Evolutionary conservation across 2,329 filamentous ascomycete genomes (phyloP), one percentile per base, ranked within the genome.

Genomic region (Thielaviopsis ethacetica): DNA sequence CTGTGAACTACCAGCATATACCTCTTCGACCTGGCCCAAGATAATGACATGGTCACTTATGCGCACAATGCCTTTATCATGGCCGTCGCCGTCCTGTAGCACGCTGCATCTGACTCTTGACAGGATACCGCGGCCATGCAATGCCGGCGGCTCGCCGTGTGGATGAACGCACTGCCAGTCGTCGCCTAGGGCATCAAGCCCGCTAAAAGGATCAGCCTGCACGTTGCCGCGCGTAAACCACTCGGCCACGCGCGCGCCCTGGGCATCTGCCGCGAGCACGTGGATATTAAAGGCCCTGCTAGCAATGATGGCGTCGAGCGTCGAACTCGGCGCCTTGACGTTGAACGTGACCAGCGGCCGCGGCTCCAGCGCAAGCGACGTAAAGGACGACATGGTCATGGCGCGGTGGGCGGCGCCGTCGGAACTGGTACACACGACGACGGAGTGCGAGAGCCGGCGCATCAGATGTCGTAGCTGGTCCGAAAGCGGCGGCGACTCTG

Each of bases 351-450:
- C 68, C 12, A 78, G 69, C 17, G 62, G 62, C 41, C 55, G 26
- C 0, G 79, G 78, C 26, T 68, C 71, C 19, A 82, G 71, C 17
- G 76, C 73, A 26, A 83, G 68, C 0, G 78, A 80, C 2, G 79
- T 79, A 62, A 83, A 76, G 1, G 78, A 81, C 6, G 80, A 82
- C 71, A 81, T 78, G 34, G 80, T 82, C 74, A 82, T 79, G 54
- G 74, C 79, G 34, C 75, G 72, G 5, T 74, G 66, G 49, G 65
- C 58, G 61, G 67, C 22, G 34, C 66, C 62, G 17, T 26, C 61
- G 6, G 70, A 66, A 22, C 76, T 69, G 22, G 78, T 81, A 65
- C 77, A 77, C 13, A 80, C 74, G n/a, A 80, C 77, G 44, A 79
- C 77, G 0, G 77, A 75, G 64, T 79, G 75, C 2, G 76, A 70